Evolutionary conservation across 1,284 basidiomycete species (phyloP).

Genomic region (Pascua sp.): DNA sequence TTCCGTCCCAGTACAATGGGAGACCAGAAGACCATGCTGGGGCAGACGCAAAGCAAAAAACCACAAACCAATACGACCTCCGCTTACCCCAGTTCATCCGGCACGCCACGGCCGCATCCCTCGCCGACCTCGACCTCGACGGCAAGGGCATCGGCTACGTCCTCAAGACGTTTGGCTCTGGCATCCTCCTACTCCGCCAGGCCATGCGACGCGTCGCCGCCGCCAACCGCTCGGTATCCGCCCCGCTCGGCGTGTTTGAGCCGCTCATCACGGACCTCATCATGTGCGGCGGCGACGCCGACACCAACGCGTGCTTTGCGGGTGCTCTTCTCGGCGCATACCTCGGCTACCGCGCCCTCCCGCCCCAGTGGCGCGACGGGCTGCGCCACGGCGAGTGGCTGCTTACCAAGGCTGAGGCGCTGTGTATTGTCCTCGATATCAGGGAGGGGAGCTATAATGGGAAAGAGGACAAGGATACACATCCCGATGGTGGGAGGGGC

Average conservation of each 20-base stretch:
- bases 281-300: slow-evolving; percentile 14
- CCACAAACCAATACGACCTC: no score
- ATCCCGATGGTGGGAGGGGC: slow-evolving; percentile 8
- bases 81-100: slow-evolving; percentile 7
- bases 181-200: slow-evolving; percentile 6
- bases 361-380: slow-evolving; percentile 9
- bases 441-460: slow-evolving; percentile 5
- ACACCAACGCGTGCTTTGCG: slow-evolving; percentile 17
- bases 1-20: no score
- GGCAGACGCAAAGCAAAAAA: no score
- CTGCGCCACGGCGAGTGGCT: slow-evolving; percentile 11
- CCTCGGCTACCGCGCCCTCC: slow-evolving; percentile 8
- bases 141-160: slow-evolving; percentile 16
- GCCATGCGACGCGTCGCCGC: not conserved
- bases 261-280: slow-evolving; percentile 12
- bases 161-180: slow-evolving; percentile 12
- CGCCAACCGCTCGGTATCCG: not conserved
- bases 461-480: slow-evolving; percentile 5
- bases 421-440: slow-evolving; percentile 3
- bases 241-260: slow-evolving; percentile 3
- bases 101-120: not conserved
- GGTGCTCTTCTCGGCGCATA: slow-evolving; percentile 17
- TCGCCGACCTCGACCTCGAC: slow-evolving; percentile 12
- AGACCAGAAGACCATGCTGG: no score
- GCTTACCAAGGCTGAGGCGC: slow-evolving; percentile 3